These are phyloP conservation scores for Tetrapyrgos nigripes DNA, from an alignment of 1,284 basidiomycete species.

Conservation along the genomic window DNA sequence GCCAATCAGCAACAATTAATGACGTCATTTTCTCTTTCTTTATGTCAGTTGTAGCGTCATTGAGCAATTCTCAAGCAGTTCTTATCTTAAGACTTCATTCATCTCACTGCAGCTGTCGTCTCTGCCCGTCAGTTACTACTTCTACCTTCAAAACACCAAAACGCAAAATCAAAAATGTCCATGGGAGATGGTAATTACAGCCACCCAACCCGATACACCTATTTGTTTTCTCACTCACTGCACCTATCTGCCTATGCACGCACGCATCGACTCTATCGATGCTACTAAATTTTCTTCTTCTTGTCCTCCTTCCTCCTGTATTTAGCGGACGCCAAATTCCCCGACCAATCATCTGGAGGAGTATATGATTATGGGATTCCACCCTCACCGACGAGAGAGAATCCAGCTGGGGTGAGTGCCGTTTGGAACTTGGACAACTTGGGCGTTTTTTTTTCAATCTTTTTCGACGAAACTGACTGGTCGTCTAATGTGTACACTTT, in stretches of 20 bases:
- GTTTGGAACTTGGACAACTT: too few species aligned
- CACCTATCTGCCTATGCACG: neutral
- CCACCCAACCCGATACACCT: neutral
- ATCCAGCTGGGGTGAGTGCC: slow-evolving; percentile 41
- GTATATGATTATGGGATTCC: slow-evolving; percentile 26
- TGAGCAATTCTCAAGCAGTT: too few species aligned
- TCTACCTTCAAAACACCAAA: neutral
- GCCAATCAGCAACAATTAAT: too few species aligned
- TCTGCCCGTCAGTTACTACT: too few species aligned
- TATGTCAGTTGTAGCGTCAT: too few species aligned
- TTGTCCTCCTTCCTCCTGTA: neutral
- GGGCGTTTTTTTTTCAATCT: neutral
- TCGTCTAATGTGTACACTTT: neutral
- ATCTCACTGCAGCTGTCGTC: too few species aligned
- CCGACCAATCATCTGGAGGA: slow-evolving; percentile 30
- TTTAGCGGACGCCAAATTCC: slow-evolving; percentile 41
- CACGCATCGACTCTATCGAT: neutral
- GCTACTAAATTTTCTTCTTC: neutral
- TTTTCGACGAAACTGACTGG: neutral
- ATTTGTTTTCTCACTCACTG: neutral
- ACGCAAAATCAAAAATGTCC: slow-evolving; percentile 22
- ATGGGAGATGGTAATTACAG: slow-evolving; percentile 28
- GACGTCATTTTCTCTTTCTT: too few species aligned
- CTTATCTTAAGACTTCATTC: too few species aligned
- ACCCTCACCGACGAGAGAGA: slow-evolving; percentile 41